These are phyloP conservation scores for Orbilia quercus DNA, from an alignment of 2,329 filamentous ascomycete genomes.

Conservation along the genomic window DNA sequence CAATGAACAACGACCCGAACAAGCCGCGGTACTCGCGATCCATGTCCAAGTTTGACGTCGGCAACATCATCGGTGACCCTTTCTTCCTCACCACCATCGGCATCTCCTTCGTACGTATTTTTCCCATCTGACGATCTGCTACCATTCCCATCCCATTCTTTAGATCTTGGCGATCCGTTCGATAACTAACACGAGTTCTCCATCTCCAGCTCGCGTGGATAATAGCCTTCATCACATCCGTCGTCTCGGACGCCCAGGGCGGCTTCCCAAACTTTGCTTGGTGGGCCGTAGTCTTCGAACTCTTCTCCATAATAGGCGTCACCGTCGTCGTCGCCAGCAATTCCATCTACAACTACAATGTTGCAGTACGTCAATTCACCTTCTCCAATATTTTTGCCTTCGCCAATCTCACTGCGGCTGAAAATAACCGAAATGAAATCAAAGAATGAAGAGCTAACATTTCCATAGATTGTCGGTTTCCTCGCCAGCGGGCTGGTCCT, in stretches of 20 bases:
- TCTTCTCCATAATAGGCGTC: conserved; percentile 83
- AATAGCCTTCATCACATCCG: conserved; percentile 87
- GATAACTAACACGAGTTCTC: conserved; percentile 16
- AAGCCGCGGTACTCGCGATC: conserved; percentile 54
- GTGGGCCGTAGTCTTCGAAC: conserved; percentile 88
- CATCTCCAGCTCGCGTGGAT: conserved; percentile 84
- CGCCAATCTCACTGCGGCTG: background rate
- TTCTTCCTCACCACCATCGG: conserved; percentile 95
- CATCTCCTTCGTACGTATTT: conserved; percentile 80
- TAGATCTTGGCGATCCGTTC: background rate
- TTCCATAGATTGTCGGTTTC: conserved; percentile 78
- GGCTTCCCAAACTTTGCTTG: conserved; percentile 86
- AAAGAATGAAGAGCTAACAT: conserved; percentile 31
- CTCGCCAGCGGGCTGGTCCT: conserved; percentile 84
- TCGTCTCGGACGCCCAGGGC: conserved; percentile 73
- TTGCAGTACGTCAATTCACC: conserved; percentile 72
- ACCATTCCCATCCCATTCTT: background rate
- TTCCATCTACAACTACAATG: conserved; percentile 85
- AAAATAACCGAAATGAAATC: background rate
- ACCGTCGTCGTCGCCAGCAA: conserved; percentile 86
- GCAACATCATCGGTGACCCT: conserved; percentile 93
- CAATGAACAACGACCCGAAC: conserved; percentile 45
- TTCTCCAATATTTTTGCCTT: background rate
- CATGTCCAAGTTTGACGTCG: conserved; percentile 74
- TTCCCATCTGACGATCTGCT: background rate